Conservation (phyloP, 495 filamentous ascomycete genomes). For the Aspergillus sclerotiicarbonarius region DNA sequence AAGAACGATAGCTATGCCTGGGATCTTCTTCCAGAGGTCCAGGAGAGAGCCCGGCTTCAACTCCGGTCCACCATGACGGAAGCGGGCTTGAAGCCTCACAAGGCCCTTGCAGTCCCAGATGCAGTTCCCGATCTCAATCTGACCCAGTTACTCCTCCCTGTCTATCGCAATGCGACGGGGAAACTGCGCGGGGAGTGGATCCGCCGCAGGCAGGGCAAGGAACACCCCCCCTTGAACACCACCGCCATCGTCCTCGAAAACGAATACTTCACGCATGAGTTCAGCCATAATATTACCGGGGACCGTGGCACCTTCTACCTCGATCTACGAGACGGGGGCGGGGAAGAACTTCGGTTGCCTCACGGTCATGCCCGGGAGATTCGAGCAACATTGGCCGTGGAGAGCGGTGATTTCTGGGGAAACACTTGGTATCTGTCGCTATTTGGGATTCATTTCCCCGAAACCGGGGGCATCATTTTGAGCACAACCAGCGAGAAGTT, state of each 20-base stretch:
- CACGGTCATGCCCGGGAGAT: slow-evolving; percentile 55
- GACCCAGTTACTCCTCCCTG: slow-evolving; percentile 42
- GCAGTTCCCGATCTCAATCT: slow-evolving; percentile 39
- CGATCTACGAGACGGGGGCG: slow-evolving; percentile 42
- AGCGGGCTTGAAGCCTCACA: slow-evolving; percentile 33
- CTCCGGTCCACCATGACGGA: slow-evolving; percentile 42
- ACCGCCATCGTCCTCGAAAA: slow-evolving; percentile 48
- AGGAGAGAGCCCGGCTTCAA: slow-evolving; percentile 53
- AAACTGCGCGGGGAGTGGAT: slow-evolving; percentile 75
- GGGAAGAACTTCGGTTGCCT: slow-evolving; percentile 32
- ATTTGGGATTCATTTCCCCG: slow-evolving; percentile 79
- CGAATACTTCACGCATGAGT: slow-evolving; percentile 54
- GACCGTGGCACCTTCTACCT: slow-evolving; percentile 45
- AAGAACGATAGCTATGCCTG: slow-evolving; percentile 73
- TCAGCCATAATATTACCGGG: slow-evolving; percentile 68
- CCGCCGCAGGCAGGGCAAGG: slow-evolving; percentile 45
- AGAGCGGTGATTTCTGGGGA: slow-evolving; percentile 64
- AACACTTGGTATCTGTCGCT: slow-evolving; percentile 72
- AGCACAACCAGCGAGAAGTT: slow-evolving; percentile 92
- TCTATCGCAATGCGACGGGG: slow-evolving; percentile 82
- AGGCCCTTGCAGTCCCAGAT: slow-evolving; percentile 38
- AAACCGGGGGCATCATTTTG: slow-evolving; percentile 70
- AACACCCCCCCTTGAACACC: slow-evolving; percentile 48
- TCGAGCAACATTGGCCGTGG: slow-evolving; percentile 61
- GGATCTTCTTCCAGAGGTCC: slow-evolving; percentile 57